Conservation (phyloP, 1,284 basidiomycete species). For the Boletus smithii region DNA sequence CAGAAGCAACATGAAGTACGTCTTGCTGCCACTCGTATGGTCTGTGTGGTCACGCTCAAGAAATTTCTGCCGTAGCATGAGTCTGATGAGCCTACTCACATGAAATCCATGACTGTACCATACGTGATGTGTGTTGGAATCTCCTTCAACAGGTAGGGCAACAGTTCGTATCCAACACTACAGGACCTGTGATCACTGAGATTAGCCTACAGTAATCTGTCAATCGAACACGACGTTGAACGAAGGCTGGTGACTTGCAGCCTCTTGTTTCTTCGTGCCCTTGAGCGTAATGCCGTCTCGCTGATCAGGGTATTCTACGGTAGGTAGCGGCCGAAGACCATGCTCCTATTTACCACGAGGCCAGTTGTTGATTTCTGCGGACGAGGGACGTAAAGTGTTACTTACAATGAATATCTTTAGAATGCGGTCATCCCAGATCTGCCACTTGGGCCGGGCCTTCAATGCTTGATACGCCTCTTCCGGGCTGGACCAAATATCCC, state of each 20-base stretch:
- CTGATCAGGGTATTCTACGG: slow-evolving; percentile 3
- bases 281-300: slow-evolving; percentile 8
- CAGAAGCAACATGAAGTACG: background rate
- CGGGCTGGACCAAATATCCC: slow-evolving; percentile 1
- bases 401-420: background rate
- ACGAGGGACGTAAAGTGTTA: background rate
- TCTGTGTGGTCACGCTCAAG: too few species aligned
- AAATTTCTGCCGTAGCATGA: too few species aligned
- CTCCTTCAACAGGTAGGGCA: background rate
- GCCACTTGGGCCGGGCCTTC: background rate
- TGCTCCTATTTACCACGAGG: too few species aligned
- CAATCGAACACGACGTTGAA: background rate
- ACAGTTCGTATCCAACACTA: background rate
- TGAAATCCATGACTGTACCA: too few species aligned
- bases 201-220: background rate
- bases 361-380: background rate
- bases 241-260: background rate
- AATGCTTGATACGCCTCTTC: slow-evolving; percentile 1
- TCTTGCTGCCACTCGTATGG: background rate
- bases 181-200: background rate
- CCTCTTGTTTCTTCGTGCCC: slow-evolving; percentile 3
- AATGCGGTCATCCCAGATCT: slow-evolving; percentile 5
- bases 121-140: slow-evolving; percentile 2
- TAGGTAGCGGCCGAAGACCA: slow-evolving; percentile 10
- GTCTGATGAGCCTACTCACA: too few species aligned